Evolutionary conservation across 495 filamentous ascomycete species (phyloP), one percentile per base, ranked within the genome.

Genomic region (Oidiodendron maius): DNA sequence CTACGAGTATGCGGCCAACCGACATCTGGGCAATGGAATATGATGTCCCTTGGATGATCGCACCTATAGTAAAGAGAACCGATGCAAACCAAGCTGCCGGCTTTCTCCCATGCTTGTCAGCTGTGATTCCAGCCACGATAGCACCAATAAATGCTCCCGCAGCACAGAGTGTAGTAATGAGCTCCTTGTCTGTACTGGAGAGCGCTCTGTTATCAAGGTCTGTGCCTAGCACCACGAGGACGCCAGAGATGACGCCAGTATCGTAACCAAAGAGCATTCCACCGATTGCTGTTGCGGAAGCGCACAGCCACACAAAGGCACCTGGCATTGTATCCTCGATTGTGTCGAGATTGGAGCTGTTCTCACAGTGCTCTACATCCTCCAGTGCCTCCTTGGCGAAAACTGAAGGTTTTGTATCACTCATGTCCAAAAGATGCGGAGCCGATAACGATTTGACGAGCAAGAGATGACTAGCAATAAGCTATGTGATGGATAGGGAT

Each of bases 101-200:
- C 22, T 70, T 72, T 4, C 75, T 67, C 26, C 75, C 72, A 42
- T 62, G 70, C 20, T 54, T 54, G 55, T 79, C 75, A 8, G 74
- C 71, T 0, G 67, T 61, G 20, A 68, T 58, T 30, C 72, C 72
- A 37, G 72, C 74, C 25, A 62, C 58, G n/a, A 77, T 62, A n/a
- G 74, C 59, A 9, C 75, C 75, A 5, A 76, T 56, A 36, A 80
- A 69, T 6, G 71, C 74, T 12, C 70, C 73, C 25, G 58, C 69
- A 23, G 66, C 68, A 12, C 58, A 63, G 34, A 74, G 51, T 1
- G 71, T 65, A n/a, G 71, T 74, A 39, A 73, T 65, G n/a, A 70
- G 39, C 49, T 74, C 71, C 43, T 72, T 65, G 43, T 74, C 68
- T 23, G 48, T 58, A n/a, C 35, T 37, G 35, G 35, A 37, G 4